Evolutionary conservation across 176 grass and related monocot genomes (phyloP), one percentile per base, ranked within the genome.

Genomic region (Zea mays): DNA sequence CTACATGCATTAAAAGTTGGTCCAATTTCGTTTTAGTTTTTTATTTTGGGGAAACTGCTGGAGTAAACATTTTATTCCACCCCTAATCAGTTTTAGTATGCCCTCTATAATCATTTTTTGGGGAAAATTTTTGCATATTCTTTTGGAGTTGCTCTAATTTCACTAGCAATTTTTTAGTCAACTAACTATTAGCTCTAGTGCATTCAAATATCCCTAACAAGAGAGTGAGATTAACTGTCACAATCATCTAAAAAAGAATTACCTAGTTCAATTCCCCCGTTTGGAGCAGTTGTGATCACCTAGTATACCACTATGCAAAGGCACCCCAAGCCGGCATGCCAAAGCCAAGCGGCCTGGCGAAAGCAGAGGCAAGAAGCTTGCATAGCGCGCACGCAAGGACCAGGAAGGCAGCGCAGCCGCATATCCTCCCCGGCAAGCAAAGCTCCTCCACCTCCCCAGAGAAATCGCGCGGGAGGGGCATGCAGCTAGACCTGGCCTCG

Each of bases 301-400:
- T 75, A 62, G 3, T 7, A 37, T n/a, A 57, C 7, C 55, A 64
- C 35, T 47, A 47, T 14, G 41, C 9, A 47, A 62, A 21, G 67
- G 42, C 37, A 6, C 38, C 11, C 17, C 48, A 58, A 51, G 43
- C 6, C 1, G 62, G 20, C 20, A 44, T 9, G 62, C 40, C 12
- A 3, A 75, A 75, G 63, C 35, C 6, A 70, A 33, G 14, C 4
- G 41, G 36, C 40, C 33, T 58, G n/a, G 58, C 67, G 37, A 17
- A 40, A 51, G 49, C 73, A 49, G 58, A 16, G 15, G 4, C 10
- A 37, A 39, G 12, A 59, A 14, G 42, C 74, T 79, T 83, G 51
- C 80, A 83, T 69, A 19, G 80, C 60, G 80, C 69, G 45, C 69
- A 87, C 67, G 75, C 67, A 83, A 87, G 79, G 20, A 9, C 5